Evolutionary conservation across 352 stramenopile species (phyloP).

Genomic region (Globisporangium spiculum): DNA sequence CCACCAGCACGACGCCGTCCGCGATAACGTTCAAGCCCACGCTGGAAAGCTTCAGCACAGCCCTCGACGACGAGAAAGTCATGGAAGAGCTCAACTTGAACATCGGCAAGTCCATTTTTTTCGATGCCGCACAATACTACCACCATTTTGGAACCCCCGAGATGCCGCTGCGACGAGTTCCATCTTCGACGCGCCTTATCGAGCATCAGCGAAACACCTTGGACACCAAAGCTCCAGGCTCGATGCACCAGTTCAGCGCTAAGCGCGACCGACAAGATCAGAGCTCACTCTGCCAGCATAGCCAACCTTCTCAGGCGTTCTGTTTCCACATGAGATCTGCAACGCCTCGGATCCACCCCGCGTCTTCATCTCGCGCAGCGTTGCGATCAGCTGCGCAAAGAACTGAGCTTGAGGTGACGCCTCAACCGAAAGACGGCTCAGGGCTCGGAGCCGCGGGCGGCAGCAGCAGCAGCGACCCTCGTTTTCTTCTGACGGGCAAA

Average conservation of each 20-base stretch:
- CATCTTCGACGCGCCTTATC: background rate
- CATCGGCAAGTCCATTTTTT: constrained; percentile 43
- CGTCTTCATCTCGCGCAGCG: background rate
- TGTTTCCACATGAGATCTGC: background rate
- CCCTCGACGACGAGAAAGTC: constrained; percentile 26
- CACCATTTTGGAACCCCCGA: constrained; percentile 20
- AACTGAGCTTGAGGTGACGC: background rate
- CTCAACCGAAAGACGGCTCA: background rate
- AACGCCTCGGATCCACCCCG: background rate
- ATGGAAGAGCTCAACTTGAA: constrained; percentile 32
- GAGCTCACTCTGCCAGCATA: background rate
- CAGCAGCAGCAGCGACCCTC: background rate
- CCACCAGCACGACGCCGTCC: background rate
- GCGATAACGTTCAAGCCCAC: constrained; percentile 20
- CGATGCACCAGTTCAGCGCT: background rate
- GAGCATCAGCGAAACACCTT: background rate
- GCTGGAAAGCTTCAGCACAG: constrained; percentile 30
- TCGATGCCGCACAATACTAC: constrained; percentile 35
- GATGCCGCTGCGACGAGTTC: background rate
- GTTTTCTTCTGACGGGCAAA: constrained; percentile 9
- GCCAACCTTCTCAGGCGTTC: background rate
- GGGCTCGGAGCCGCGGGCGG: too few species aligned
- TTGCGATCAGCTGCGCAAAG: background rate
- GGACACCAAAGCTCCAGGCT: background rate
- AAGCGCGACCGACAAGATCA: background rate